Evolutionary conservation across 2,329 filamentous ascomycete species (phyloP).

Genomic region (Aphanocladium album): DNA sequence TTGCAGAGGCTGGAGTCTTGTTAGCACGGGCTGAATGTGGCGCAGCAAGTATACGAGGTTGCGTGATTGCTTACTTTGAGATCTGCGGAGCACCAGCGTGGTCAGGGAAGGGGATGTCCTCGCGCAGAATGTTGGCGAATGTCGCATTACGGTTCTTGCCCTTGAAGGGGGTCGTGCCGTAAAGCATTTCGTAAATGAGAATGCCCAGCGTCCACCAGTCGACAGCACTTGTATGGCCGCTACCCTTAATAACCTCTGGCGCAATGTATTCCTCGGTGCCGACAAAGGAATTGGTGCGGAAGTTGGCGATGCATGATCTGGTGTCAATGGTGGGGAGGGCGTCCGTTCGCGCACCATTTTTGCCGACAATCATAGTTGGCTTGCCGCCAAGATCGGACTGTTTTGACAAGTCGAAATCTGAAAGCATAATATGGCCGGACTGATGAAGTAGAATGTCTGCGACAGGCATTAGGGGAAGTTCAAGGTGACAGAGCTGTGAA

Average conservation of each 20-base stretch:
- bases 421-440: slow-evolving; percentile 99
- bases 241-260: slow-evolving; percentile 97
- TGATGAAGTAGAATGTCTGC: slow-evolving; percentile 94
- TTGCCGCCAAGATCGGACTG: slow-evolving; percentile 94
- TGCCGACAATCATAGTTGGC: slow-evolving; percentile 94
- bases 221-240: slow-evolving; percentile 94
- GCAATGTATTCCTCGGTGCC: slow-evolving; percentile 99
- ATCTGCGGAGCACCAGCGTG: slow-evolving; percentile 77
- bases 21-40: slow-evolving; percentile 18
- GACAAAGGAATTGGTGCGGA: slow-evolving; percentile 97
- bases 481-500: neutral
- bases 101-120: slow-evolving; percentile 95
- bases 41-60: neutral
- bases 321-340: slow-evolving; percentile 96
- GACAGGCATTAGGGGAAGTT: slow-evolving; percentile 4
- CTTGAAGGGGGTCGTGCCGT: slow-evolving; percentile 97
- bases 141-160: slow-evolving; percentile 98
- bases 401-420: slow-evolving; percentile 97
- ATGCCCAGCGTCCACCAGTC: slow-evolving; percentile 99
- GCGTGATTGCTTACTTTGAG: slow-evolving; percentile 66
- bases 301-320: slow-evolving; percentile 96
- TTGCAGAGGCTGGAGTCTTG: slow-evolving; percentile 73
- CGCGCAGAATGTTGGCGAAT: slow-evolving; percentile 92
- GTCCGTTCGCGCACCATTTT: slow-evolving; percentile 78
- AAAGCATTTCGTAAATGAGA: slow-evolving; percentile 97